Evolutionary conservation across 1,284 basidiomycete genomes (phyloP), one percentile per base, ranked within the genome.

Genomic region (Ganoderma resinaceum): DNA sequence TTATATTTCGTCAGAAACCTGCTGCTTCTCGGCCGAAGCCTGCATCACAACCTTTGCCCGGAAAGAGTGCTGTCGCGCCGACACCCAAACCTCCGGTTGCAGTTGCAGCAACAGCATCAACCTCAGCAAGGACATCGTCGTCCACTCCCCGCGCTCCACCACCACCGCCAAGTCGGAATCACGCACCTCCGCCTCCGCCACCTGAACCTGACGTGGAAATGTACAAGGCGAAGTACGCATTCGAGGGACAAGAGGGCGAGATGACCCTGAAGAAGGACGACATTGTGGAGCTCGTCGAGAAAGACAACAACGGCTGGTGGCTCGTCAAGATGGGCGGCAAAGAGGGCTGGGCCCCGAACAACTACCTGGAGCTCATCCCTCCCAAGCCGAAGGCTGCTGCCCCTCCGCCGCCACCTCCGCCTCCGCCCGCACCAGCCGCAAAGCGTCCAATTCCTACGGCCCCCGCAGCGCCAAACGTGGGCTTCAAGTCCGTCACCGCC

Each of bases 281-380:
- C 69, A 70, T 95, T 3, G 94, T 99, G 1, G 96, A 99, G 80
- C 85, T 99, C 16, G 85, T 97, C 63, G 92, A 98, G 83, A 96
- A 98, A 83, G 96, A 98, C 73, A 89, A 95, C 69, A 96, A 96
- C 76, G 96, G 93, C 73, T 99, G 97, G 97, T 99, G 97, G 96
- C 86, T 99, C 55, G 92, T 99, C 62, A 95, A 93, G 85, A 97
- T 95, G 82, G 87, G 87, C 66, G 89, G 87, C 0, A 81, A 84
- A 29, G 96, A 99, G 79, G 97, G 96, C 18, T 99, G 97, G 97
- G 94, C 96, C 20, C 97, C 97, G 2, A 92, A 92, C 72, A 98
- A 98, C 80, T 98, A 98, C 77, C 89, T 97, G 33, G 94, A 97
- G 77, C 85, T 92, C 57, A 87, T 92, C 3, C 88, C 89, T 57